Evolutionary conservation across 352 stramenopile species (phyloP), one percentile per base, ranked within the genome.

Genomic region (Blastocystis sp.): DNA sequence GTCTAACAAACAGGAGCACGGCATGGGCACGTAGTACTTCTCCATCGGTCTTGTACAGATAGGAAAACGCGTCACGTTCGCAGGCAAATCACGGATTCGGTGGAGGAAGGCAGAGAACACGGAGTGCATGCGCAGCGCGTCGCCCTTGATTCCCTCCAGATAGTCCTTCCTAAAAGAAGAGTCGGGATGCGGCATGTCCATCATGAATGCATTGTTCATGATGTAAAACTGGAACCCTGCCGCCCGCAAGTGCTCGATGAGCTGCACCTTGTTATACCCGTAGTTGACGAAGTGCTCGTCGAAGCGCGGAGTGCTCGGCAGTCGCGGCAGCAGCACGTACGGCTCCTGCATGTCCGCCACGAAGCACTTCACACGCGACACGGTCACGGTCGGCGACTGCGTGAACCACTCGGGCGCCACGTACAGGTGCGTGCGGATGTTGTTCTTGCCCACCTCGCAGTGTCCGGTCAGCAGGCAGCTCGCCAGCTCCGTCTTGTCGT

Each of bases 231-330:
- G 48, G 34, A 34, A 88, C 10, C 78, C 78, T 14, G 68, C 78
- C 11, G 64, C 64, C 34, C 78, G 78, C 57, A 88, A 65, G 34
- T 88, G 78, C 54, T 88, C 78, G 40, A 88, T 65, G 2, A 54
- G 28, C 38, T 88, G 78, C 34, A 88, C 78, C 38, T 88, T 88
- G 60, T 88, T 88, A 34, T 88, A 88, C 10, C 78, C 78, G 65
- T 88, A 88, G 17, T 88, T 88, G 14, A 38, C 52, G 43, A 88
- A 88, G 9, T 19, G 62, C 42, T 88, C 63, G 48, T 76, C 62
- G 48, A 62, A 88, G 43, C 79, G 19, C 17, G 78, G 78, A 7
- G 68, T 88, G 59, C 19, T n/a, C 21, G 3, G 9, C 6, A 60
- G 14, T 11, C 60, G 60, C 54, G n/a, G 48, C 17, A 84, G 57